phyloP scores from a whole-genome alignment of 139 green algal genomes.

The Zygnema cylindricum region DNA sequence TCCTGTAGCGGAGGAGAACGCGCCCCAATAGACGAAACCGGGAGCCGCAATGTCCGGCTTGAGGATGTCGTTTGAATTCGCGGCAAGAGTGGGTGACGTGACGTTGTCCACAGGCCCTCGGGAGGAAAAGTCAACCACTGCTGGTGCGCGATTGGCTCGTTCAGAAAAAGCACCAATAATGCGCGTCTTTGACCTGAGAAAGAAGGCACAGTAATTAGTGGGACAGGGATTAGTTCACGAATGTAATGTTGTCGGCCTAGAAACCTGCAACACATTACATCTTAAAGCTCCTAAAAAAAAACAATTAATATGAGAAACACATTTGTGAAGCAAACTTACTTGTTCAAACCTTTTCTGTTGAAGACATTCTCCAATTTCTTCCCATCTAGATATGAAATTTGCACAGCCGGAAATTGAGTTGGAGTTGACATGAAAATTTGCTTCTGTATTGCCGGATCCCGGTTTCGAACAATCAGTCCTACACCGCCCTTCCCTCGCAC shows the following conservation, averaged over 20 bases:
- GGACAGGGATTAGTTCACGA: neutral
- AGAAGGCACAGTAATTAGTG: neutral
- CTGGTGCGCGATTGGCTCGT: neutral
- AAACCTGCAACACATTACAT: too few species aligned
- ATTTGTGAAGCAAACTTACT: neutral
- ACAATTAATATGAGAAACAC: too few species aligned
- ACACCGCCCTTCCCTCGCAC: neutral
- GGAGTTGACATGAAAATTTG: neutral
- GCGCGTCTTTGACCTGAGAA: neutral
- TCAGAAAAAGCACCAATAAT: neutral
- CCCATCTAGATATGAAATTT: neutral
- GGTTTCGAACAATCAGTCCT: neutral
- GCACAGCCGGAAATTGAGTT: neutral
- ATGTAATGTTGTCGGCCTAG: too few species aligned
- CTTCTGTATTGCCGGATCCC: neutral
- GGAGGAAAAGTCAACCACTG: conserved; percentile 17
- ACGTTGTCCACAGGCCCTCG: neutral
- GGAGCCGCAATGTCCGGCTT: conserved; percentile 39
- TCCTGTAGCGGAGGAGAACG: conserved; percentile 3
- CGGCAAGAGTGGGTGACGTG: neutral
- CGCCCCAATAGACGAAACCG: conserved; percentile 8
- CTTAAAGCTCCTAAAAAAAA: too few species aligned
- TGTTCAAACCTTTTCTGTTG: neutral
- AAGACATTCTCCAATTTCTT: neutral
- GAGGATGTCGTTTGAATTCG: conserved; percentile 39